Evolutionary conservation across 2,329 filamentous ascomycete species (phyloP), one percentile per base, ranked within the genome.

Genomic region (Beauveria sp.): DNA sequence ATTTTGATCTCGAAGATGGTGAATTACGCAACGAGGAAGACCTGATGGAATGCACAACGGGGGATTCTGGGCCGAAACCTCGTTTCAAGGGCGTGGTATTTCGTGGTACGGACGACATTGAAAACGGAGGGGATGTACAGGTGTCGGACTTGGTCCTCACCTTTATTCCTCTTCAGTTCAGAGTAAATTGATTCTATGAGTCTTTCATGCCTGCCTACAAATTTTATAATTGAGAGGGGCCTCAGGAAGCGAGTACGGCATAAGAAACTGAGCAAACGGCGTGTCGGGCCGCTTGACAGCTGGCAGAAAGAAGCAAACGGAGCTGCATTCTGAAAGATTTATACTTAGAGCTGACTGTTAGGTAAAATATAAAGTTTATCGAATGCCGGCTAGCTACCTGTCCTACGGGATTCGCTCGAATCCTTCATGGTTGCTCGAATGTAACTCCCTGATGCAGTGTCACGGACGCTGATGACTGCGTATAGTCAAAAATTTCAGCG

Each of bases 1-100:
- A 75, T 20, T 69, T 70, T 45, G 75, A 68, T 56, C 73, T 69
- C 14, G 65, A 63, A 18, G 40, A 55, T 14, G 53, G 40, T 5
- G 58, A 53, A 9, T 43, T 24, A 14, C 55, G 22, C 20, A 53
- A 18, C 8, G 58, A 57, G 7, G 57, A 63, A 28, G 51, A 58
- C 22, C 47, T 34, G 24, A 55, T 49, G 8, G 43, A 61, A 22
- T 50, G 45, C 30, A 56, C 58, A 14, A 34, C 24, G 5, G 60
- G 47, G 14, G 47, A 53, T 28, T 22, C 18, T 46, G 61, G 56
- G 16, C 24, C 61, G 6, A 57, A 63, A 16, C 22, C 20, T 20
- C 51, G 42, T 45, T 46, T 55, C 9, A 18, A 8, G 42, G 42
- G 14, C 22, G 28, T 43, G 14, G 18, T 49, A 14, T 55, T 24